Base-by-base conservation (phyloP, 805 yeast species). In the Metschnikowia reukaufii region DNA sequence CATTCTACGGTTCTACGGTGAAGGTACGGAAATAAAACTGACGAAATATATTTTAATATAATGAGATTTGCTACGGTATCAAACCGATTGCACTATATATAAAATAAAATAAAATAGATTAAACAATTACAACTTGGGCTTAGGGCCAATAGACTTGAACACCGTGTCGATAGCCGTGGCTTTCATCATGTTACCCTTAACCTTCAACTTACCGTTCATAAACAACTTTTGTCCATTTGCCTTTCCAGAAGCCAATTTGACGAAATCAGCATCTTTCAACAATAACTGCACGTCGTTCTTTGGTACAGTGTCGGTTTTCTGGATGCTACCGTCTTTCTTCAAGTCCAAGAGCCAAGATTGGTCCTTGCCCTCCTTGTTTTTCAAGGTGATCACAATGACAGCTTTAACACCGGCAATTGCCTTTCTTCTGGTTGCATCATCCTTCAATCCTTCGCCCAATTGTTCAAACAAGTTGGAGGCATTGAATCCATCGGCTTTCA, bases 141-240 rank as follows among this genome's bases (percentile, higher is more conserved):
- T 70, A 47, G 74, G 73, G 60, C 65, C 77, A 43, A 70, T 55
- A 25, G 66, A 52, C 74, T 82, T 83, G 69, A 86, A 77, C 41
- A 86, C 79, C 40, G 77, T 70, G 67, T 86, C 92, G 50, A 86
- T 79, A 49, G 81, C 79, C 37, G 91, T 80, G 45, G 96, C 96
- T 76, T 88, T 88, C 91, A 86, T 86, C 72, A 88, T 84, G 72
- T 89, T 87, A 55, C 96, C 96, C 75, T 84, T 86, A 54, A 88
- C 83, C 77, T 87, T 88, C 67, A 88, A 79, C 68, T 84, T 85
- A 35, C 96, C 96, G 58, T 78, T 72, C 86, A 88, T 80, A 67
- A 87, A 88, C 61, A 88, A 77, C 71, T 82, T 84, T 69, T 88
- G 96, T 39, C 96, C 88, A 66, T 84, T 84, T 54, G 89, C 82